Conservation (phyloP, 2,329 filamentous ascomycete genomes). For the Aspergillus brasiliensis region DNA sequence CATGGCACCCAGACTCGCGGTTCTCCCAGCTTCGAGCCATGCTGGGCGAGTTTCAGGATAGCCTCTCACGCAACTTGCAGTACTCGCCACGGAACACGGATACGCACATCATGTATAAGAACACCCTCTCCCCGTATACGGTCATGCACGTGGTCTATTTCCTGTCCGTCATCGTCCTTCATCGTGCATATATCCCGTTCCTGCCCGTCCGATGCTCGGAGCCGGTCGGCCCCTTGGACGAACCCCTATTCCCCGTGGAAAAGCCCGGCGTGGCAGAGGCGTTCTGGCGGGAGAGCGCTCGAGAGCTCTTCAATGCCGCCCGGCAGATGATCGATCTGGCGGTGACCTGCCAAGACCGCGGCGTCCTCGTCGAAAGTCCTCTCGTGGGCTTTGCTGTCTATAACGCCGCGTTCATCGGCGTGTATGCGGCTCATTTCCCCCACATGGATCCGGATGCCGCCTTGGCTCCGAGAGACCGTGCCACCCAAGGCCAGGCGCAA, state of each 20-base stretch:
- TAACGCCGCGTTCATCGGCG: conserved; percentile 53
- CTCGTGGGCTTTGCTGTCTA: conserved; percentile 59
- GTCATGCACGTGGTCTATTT: conserved; percentile 58
- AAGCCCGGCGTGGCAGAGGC: conserved; percentile 47
- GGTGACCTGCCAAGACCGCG: conserved; percentile 53
- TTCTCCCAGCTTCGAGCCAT: conserved; percentile 51
- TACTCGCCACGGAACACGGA: conserved; percentile 56
- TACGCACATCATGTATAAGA: conserved; percentile 56
- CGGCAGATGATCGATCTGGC: conserved; percentile 57
- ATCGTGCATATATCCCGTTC: conserved; percentile 59
- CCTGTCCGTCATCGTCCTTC: conserved; percentile 57
- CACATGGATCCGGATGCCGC: conserved; percentile 58
- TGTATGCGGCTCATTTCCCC: conserved; percentile 58
- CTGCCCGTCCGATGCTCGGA: conserved; percentile 52
- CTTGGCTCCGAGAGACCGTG: conserved; percentile 41
- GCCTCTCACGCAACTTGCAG: conserved; percentile 54
- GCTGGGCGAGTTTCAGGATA: conserved; percentile 53
- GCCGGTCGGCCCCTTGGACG: conserved; percentile 57
- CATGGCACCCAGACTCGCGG: conserved; percentile 55
- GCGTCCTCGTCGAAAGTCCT: conserved; percentile 57
- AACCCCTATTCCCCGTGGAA: conserved; percentile 49
- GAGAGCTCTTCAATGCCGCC: conserved; percentile 55
- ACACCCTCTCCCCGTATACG: conserved; percentile 55
- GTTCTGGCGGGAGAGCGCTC: conserved; percentile 56
- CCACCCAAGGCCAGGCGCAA: conserved; percentile 35